phyloP scores from a whole-genome alignment of 1,139 yeast genomes.

The Hyphopichia burtonii region DNA sequence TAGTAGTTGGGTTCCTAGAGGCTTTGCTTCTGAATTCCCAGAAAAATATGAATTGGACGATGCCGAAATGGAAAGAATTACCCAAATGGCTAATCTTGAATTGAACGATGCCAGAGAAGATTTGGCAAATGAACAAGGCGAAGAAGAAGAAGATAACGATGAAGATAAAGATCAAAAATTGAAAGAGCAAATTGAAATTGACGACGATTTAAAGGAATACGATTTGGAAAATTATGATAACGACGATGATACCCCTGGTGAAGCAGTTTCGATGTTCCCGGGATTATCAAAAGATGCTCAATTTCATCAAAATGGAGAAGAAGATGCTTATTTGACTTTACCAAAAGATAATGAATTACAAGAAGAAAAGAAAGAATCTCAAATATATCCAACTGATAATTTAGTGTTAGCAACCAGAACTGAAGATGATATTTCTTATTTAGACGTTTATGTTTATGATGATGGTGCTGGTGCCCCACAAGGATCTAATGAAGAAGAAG shows the following conservation, averaged over 20 bases:
- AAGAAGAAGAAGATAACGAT: conserved; percentile 18
- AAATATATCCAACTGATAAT: conserved; percentile 87
- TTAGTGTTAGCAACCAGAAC: conserved; percentile 90
- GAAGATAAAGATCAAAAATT: conserved; percentile 22
- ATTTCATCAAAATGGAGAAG: conserved; percentile 50
- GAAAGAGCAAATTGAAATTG: conserved; percentile 57
- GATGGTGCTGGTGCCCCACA: conserved; percentile 85
- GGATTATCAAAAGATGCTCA: conserved; percentile 60
- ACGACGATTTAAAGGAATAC: conserved; percentile 85
- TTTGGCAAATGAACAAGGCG: conserved; percentile 29
- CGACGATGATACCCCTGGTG: conserved; percentile 52
- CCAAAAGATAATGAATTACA: conserved; percentile 63
- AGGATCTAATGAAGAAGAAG: conserved; percentile 62
- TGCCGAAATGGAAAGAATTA: conserved; percentile 88
- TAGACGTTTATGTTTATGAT: conserved; percentile 93
- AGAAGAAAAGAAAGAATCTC: conserved; percentile 80
- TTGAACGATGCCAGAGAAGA: conserved; percentile 71
- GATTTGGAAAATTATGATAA: conserved; percentile 84
- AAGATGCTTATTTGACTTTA: conserved; percentile 71
- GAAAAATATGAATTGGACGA: conserved; percentile 85
- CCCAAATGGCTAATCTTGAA: conserved; percentile 80
- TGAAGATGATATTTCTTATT: conserved; percentile 88
- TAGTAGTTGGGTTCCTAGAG: conserved; percentile 94
- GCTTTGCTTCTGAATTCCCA: conserved; percentile 91
- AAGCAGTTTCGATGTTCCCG: conserved; percentile 63